phyloP scores from a whole-genome alignment of 2,329 filamentous ascomycete genomes.

The Exophiala sp. region DNA sequence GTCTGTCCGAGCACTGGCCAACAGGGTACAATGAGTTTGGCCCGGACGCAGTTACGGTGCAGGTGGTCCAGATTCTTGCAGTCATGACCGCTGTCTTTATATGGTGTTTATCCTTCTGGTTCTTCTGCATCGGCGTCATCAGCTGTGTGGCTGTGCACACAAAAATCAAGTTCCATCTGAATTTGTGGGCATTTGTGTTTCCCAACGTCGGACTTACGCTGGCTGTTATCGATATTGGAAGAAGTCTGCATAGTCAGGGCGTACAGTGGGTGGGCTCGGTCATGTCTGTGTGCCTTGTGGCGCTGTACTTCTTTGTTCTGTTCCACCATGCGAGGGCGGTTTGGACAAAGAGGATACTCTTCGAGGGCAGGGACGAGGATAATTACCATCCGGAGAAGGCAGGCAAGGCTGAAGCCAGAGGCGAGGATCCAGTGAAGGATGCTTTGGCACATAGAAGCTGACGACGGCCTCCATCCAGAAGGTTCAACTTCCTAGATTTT shows the following conservation, averaged over 20 bases:
- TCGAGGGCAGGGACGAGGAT: conserved; percentile 60
- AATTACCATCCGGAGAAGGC: conserved; percentile 25
- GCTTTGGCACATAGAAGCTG: neutral
- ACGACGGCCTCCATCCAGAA: too few species aligned
- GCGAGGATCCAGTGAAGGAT: conserved; percentile 8
- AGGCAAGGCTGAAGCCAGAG: conserved; percentile 15
- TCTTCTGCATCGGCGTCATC: conserved; percentile 51
- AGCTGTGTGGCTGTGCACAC: conserved; percentile 41
- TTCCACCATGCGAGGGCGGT: conserved; percentile 51
- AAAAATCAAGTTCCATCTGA: conserved; percentile 48
- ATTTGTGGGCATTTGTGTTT: conserved; percentile 65
- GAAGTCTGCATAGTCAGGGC: conserved; percentile 50
- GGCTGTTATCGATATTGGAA: conserved; percentile 56
- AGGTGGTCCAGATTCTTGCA: conserved; percentile 45
- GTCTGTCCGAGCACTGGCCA: conserved; percentile 54
- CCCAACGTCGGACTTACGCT: conserved; percentile 63
- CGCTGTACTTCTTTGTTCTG: conserved; percentile 55
- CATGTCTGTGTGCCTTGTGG: conserved; percentile 54
- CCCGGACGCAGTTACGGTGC: conserved; percentile 33
- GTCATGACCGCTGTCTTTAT: conserved; percentile 55
- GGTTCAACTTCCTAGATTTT: too few species aligned
- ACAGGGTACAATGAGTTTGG: conserved; percentile 39
- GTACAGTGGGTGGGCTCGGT: conserved; percentile 55
- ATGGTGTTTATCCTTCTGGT: conserved; percentile 62
- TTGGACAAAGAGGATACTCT: conserved; percentile 52